phyloP scores from a whole-genome alignment of 441 rosid genomes.

The Gossypium lobatum region DNA sequence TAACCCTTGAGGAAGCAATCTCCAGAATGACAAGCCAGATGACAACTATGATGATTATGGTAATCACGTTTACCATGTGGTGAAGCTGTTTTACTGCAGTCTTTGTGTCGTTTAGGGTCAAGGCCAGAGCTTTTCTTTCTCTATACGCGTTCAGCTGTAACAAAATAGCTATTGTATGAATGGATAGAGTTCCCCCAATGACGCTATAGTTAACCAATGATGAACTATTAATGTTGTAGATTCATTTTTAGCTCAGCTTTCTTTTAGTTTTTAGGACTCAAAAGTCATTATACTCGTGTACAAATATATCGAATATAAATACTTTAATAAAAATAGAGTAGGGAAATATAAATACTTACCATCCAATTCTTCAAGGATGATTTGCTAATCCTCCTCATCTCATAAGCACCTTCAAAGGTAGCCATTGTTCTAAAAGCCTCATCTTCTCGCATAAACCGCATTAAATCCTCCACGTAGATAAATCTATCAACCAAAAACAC shows the following conservation, averaged over 20 bases:
- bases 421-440: constrained; percentile 63
- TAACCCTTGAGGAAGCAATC: constrained; percentile 51
- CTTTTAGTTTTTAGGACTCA: too few species aligned
- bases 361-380: constrained; percentile 69
- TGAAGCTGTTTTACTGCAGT: constrained; percentile 81
- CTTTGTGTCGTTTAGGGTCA: constrained; percentile 80
- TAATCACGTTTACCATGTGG: constrained; percentile 44
- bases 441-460: constrained; percentile 72
- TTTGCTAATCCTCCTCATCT: constrained; percentile 54
- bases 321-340: background rate
- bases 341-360: constrained; percentile 37
- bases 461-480: constrained; percentile 57
- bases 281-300: too few species aligned
- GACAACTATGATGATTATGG: constrained; percentile 32
- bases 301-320: background rate
- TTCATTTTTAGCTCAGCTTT: background rate
- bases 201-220: background rate
- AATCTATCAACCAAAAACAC: constrained; percentile 27
- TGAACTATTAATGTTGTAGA: background rate
- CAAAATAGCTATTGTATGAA: background rate
- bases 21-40: constrained; percentile 65
- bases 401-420: constrained; percentile 62
- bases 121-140: constrained; percentile 76
- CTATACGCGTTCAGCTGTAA: constrained; percentile 74
- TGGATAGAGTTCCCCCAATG: background rate